Evolutionary conservation across 129 eudicot genomes (phyloP).

Genomic region (Gnaphalium uliginosum): DNA sequence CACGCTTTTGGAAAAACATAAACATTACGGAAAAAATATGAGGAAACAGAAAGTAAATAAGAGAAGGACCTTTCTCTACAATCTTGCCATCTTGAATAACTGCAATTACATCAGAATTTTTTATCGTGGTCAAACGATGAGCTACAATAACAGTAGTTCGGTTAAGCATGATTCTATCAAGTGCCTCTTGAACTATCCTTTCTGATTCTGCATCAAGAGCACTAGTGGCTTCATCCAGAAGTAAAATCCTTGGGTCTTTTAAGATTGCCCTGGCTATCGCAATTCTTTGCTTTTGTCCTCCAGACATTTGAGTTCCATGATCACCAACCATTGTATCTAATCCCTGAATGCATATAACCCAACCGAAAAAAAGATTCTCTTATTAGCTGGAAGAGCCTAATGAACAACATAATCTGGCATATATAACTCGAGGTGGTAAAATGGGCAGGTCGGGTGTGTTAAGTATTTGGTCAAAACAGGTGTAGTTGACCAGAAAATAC

Average conservation of each 20-base stretch:
- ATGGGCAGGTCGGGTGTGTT: too few relatives aligned
- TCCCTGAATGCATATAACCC: constrained; percentile 35
- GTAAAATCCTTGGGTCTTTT: constrained; percentile 63
- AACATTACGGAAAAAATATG: constrained; percentile 13
- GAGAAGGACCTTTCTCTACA: constrained; percentile 45
- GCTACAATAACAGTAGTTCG: constrained; percentile 70
- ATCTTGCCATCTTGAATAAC: constrained; percentile 64
- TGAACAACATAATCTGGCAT: too few relatives aligned
- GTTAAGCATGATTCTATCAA: constrained; percentile 67
- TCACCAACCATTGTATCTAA: constrained; percentile 69
- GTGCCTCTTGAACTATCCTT: constrained; percentile 69
- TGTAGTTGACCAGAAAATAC: not conserved
- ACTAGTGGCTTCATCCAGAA: constrained; percentile 74
- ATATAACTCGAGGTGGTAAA: not conserved
- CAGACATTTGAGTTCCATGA: constrained; percentile 71
- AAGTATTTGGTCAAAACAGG: not conserved
- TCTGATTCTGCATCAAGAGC: constrained; percentile 76
- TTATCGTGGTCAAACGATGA: constrained; percentile 69
- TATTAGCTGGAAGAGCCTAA: too few relatives aligned
- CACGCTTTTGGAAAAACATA: not conserved
- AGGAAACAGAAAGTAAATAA: too few relatives aligned
- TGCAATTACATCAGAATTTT: constrained; percentile 60
- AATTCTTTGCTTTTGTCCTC: constrained; percentile 75
- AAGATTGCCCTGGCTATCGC: constrained; percentile 76
- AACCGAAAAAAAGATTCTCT: too few relatives aligned